phyloP scores from a whole-genome alignment of 225 moss, liverwort and hornwort species.

The Climacium dendroides region DNA sequence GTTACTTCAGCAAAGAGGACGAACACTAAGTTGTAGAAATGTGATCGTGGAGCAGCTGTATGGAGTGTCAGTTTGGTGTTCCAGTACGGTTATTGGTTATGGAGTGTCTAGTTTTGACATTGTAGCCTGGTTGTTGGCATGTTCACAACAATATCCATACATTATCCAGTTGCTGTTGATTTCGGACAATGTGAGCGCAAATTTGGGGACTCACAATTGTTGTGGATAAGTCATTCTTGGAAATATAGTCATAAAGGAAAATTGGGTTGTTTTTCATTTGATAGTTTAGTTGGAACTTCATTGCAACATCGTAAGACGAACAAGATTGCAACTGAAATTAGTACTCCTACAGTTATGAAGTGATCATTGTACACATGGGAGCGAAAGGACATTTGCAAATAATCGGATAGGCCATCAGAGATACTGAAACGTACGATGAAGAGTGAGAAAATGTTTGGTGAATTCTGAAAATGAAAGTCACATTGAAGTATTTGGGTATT shows the following conservation, averaged over 20 bases:
- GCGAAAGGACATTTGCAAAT: fast-evolving
- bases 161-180: not conserved
- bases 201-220: too few species aligned
- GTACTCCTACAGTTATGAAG: not conserved
- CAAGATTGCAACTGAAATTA: fast-evolving
- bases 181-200: fast-evolving
- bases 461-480: too few species aligned
- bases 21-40: fast-evolving
- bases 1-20: not conserved
- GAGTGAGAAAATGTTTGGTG: not conserved
- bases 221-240: too few species aligned
- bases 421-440: not conserved
- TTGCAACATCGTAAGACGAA: fast-evolving
- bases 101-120: not conserved
- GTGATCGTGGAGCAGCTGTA: not conserved
- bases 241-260: too few species aligned
- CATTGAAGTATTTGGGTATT: too few species aligned
- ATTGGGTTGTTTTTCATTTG: too few species aligned
- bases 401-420: fast-evolving
- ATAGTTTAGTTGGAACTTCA: too few species aligned
- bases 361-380: not conserved
- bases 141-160: not conserved
- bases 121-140: fast-evolving
- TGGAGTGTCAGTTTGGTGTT: too few species aligned
- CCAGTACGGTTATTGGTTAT: too few species aligned